Evolutionary conservation across 495 filamentous ascomycete species (phyloP), one percentile per base, ranked within the genome.

Genomic region (Podospora conica): DNA sequence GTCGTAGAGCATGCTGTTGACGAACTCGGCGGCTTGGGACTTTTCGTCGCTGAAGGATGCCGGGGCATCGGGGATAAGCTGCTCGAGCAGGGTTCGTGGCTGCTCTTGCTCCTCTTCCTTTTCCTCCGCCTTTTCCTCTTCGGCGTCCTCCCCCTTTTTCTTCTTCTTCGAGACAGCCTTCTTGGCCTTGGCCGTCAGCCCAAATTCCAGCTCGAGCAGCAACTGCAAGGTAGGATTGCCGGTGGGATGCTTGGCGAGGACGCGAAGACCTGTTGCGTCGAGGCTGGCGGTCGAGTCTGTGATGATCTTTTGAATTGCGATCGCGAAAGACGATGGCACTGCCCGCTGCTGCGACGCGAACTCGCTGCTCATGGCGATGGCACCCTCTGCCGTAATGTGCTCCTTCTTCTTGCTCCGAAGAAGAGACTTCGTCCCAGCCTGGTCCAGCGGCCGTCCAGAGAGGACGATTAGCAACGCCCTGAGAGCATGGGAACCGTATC

Each of bases 351-450:
- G 67, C n/a, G 69, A 66, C 12, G 64, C 75, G 20, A 72, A 63
- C 65, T 74, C 79, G 55, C 64, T 66, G 20, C 63, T 31, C 18
- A 72, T 15, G 74, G 69, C 60, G 29, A 68, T 27, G 57, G 75
- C 78, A 75, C 78, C 80, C 68, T 68, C 69, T 9, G 69, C 88
- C 68, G 83, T 83, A 64, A 94, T 82, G 71, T 89, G 86, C 76
- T 97, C 93, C 75, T 97, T 98, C 78, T 88, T 91, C 75, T 91
- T 92, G 78, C 92, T 94, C 70, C 91, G 87, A 33, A 97, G 79
- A 15, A 94, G 75, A 6, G 88, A 88, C 58, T 85, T 86, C 12
- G 83, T 88, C 12, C 87, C 82, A 0, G 83, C 75, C 63, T 88
- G 76, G 60, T 87, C 84, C 2, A 96, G 79, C 0, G 93, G 87